Base-by-base conservation (phyloP, 768 basidiomycete genomes). In the Crassisporium funariophilum region DNA sequence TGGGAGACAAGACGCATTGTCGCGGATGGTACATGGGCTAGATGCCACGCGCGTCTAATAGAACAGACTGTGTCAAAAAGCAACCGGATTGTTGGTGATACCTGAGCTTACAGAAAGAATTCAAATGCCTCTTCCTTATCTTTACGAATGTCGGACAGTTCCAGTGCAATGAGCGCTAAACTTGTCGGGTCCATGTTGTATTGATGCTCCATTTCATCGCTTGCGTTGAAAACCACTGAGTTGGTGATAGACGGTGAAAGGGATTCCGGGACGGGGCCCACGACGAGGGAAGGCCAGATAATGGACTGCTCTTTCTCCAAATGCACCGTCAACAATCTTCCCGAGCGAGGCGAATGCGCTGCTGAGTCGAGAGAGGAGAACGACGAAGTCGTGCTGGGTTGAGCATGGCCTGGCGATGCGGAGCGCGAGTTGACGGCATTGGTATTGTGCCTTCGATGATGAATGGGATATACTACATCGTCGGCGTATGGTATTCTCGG, bases 161-260 rank as follows among this genome's bases (percentile, higher is more conserved):
- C 89, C 34, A 89, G 68, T 7, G 77, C 89, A 49, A 83, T 76
- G 43, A 91, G 66, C 1, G 83, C 81, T 20, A 91, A 69, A 65
- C 88, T 91, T 11, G 89, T 91, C 1, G 89, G 83, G 62, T 91
- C 89, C 86, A 91, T 89, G 54, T 91, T 91, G 54, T 86, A 91
- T 56, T 78, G 76, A 36, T 79, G 74, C 47, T 90, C 87, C 44
- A 71, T 63, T 46, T 74, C 76, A 42, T 70, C 73, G 48, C 62
- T 75, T 21, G 74, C 65, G 42, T 79, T 72, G 60, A 82, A 79
- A 6, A 63, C 60, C n/a, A 81, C 69, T 1, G 83, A 75, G 44
- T 77, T 74, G 4, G 75, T 66, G 15, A 76, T 63, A 41, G 65
- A 71, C 3, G 83, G 77, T 0, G 84, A 79, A 4, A 88, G 61